Percentiles rank a stretch among this genome's conserved stretches.
phyloP scores from a whole-genome alignment of 768 basidiomycete genomes.

The Lactifluus pinguis region DNA sequence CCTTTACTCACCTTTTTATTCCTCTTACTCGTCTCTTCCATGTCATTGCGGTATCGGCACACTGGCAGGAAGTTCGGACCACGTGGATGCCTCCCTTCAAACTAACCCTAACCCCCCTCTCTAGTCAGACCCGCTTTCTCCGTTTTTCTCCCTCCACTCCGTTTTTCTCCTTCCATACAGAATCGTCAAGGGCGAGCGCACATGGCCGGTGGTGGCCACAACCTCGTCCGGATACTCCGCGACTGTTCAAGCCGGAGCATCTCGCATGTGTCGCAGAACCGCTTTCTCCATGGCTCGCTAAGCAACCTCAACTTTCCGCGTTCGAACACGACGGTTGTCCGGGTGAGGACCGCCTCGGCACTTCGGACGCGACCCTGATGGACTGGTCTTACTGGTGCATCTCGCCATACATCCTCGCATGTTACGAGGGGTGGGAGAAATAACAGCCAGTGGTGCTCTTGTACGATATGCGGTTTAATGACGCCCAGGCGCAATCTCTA shows the following conservation, averaged over 20 bases:
- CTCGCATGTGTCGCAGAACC: background rate
- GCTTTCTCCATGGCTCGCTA: conserved; percentile 2
- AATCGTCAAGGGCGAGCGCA: background rate
- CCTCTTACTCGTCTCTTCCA: too few species aligned
- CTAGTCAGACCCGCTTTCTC: too few species aligned
- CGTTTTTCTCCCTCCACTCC: background rate
- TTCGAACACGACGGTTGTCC: conserved; percentile 12
- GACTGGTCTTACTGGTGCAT: conserved; percentile 6
- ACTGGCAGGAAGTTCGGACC: too few species aligned
- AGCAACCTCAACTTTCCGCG: conserved; percentile 8
- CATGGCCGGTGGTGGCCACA: conserved; percentile 4
- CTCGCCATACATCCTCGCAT: conserved; percentile 9
- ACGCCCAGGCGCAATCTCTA: background rate
- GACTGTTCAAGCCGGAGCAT: conserved; percentile 11
- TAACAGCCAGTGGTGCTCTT: conserved; percentile 4
- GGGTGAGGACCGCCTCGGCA: background rate
- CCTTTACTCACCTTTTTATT: too few species aligned
- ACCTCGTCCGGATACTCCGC: conserved; percentile 4
- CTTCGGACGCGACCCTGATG: background rate
- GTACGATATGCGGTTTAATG: conserved; percentile 9
- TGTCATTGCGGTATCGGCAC: too few species aligned
- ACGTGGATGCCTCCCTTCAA: background rate
- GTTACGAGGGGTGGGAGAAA: background rate
- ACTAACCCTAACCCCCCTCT: background rate
- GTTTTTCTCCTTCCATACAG: background rate